Conservation (phyloP, 805 yeast species). For the Candida awuae region DNA sequence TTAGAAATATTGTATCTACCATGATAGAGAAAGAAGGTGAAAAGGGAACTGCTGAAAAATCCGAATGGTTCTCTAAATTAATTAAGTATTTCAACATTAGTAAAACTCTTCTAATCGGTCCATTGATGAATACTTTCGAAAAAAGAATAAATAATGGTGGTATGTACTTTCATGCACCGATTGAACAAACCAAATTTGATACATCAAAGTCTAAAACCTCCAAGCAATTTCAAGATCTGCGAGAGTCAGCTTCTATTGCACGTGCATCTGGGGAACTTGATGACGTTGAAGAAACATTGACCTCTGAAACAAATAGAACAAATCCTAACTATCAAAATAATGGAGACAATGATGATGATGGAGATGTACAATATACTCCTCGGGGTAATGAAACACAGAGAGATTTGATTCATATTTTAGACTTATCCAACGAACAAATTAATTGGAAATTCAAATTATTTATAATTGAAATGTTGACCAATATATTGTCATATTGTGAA, state of each 20-base stretch:
- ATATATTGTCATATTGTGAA: conserved; percentile 34
- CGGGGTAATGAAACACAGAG: conserved; percentile 1
- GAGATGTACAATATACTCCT: conserved; percentile 9
- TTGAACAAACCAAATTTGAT: no score
- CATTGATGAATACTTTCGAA: conserved; percentile 20
- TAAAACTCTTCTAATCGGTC: conserved; percentile 19
- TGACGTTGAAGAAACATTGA: conserved; percentile 12
- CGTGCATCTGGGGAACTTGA: no score
- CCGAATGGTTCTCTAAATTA: conserved; percentile 25
- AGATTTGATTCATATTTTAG: conserved; percentile 18
- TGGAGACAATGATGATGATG: conserved; percentile 6
- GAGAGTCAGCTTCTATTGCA: no score
- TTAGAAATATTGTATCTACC: conserved; percentile 16
- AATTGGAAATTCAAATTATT: conserved; percentile 48
- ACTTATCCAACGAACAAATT: conserved; percentile 44
- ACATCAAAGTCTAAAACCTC: no score
- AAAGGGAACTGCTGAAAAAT: conserved; percentile 13
- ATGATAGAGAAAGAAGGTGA: conserved; percentile 19
- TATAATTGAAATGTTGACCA: conserved; percentile 39
- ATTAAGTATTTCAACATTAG: conserved; percentile 21
- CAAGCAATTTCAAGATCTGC: no score
- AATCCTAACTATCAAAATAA: background rate
- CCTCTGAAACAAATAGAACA: conserved; percentile 8
- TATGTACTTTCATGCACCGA: conserved; percentile 20
- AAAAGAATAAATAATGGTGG: conserved; percentile 26